Base-by-base conservation (phyloP, 2,329 filamentous ascomycete species). In the Plectosphaerella plurivora region DNA sequence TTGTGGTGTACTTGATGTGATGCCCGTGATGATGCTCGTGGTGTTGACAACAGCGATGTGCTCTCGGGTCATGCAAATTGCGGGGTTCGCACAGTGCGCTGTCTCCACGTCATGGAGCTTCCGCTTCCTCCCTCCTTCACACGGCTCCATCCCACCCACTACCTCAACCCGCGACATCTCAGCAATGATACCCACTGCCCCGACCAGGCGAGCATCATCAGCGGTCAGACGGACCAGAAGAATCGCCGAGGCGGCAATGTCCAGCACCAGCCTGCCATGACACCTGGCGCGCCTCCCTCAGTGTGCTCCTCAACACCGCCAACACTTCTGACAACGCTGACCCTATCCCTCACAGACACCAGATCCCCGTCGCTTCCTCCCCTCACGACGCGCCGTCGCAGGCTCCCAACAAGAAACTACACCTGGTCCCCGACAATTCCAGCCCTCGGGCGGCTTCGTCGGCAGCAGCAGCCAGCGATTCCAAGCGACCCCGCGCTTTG, bases 401-500 rank as follows among this genome's bases (percentile, higher is more conserved):
- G 55, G 61, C 18, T 57, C 58, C 6, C 66, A 66, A 24, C 66
- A 68, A 53, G 64, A 65, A 18, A 65, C 64, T 20, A 65, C 65
- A 12, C 58, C 64, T 22, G 62, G 56, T 20, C 52, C 59, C 25
- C 5, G 54, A 10, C 11, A 51, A 50, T 33, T 37, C 49, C 48
- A 50, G 39, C 10, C n/a, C 8, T 22, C 48, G 24, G 16, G 22
- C 48, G 24, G 36, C 36, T 20, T 37, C 4, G n/a, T 14, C 9
- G 44, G 37, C 18, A 47, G 52, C n/a, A 55, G 50, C 36, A 37
- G 39, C 7, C 62, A 62, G 47, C 67, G 62, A 50, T 73, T 72
- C 51, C 67, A 66, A 28, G 67, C 68, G 24, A 73, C 70, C 37
- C 70, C 68, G 18, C 63, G 68, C n/a, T 73, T 72, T 56, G 65